Evolutionary conservation across 257 asterid genomes (phyloP), one percentile per base, ranked within the genome.

Genomic region (Solanum stenotomum): DNA sequence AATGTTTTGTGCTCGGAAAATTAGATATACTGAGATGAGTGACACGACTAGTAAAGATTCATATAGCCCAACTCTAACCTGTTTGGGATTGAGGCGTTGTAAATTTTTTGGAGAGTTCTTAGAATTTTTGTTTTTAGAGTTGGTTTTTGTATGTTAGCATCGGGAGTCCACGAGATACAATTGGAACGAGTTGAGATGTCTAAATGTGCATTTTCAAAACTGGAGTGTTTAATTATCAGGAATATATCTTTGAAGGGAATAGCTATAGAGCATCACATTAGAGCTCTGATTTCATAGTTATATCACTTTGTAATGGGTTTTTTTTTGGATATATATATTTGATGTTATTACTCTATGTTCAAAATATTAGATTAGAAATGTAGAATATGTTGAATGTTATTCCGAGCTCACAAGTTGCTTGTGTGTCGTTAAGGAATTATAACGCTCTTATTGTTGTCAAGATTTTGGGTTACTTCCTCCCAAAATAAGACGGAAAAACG

Each of bases 101-200:
- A 75, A 86, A 68, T 88, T 89, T 92, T 85, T 71, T 71, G 74
- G 88, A 76, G 77, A 92, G 70, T 90, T 87, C 59, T 49, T 90
- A 16, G 61, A 49, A 6, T 16, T 5, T 52, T 52, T 52, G 61
- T 49, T 49, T 49, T 49, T 49, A 49, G 59, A 49, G 59, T 15
- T 15, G 59, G 59, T 49, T 14, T 49, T 49, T 49, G 59, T 49
- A 49, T 0, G 4, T 56, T 1, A 56, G 10, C n/a, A 56, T 56
- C 65, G 0, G 4, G n/a, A 16, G 65, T 56, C 65, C 65, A 56
- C n/a, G n/a, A 56, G 65, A 56, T 18, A 18, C 10, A 18, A 56
- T 56, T 6, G 65, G 4, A 56, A 56, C 4, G 65, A 56, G n/a
- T 56, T 56, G 10, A 56, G n/a, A 18, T 56, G 65, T 56, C n/a